phyloP scores from a whole-genome alignment of 1,139 yeast genomes.

The Geotrichum aggregatum region DNA sequence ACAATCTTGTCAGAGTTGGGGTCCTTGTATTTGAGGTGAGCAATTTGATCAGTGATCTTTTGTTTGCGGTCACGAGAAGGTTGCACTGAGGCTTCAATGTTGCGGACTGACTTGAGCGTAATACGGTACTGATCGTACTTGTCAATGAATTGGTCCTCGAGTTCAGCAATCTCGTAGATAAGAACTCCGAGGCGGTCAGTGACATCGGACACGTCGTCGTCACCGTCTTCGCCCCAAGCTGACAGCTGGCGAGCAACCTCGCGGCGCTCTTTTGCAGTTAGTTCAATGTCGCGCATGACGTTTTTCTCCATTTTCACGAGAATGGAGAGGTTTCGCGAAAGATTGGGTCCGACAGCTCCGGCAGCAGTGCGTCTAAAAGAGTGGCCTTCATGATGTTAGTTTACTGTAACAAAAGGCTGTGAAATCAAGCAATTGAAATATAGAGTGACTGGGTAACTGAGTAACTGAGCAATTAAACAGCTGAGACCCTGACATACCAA shows the following conservation, averaged over 20 bases:
- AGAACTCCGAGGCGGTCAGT: constrained; percentile 96
- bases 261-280: constrained; percentile 91
- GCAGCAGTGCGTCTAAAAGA: constrained; percentile 83
- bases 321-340: constrained; percentile 83
- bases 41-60: constrained; percentile 95
- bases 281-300: constrained; percentile 88
- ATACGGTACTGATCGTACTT: constrained; percentile 96
- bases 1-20: constrained; percentile 95
- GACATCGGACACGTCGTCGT: constrained; percentile 93
- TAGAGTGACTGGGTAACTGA: background rate
- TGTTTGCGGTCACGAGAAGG: constrained; percentile 98
- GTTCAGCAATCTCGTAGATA: constrained; percentile 93
- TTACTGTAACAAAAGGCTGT: background rate
- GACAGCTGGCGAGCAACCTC: constrained; percentile 95
- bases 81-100: constrained; percentile 95
- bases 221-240: constrained; percentile 96
- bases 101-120: constrained; percentile 89
- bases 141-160: constrained; percentile 96
- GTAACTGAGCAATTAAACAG: background rate
- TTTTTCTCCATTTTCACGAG: constrained; percentile 95
- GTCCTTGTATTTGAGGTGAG: constrained; percentile 95
- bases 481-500: constrained; percentile 43
- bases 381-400: constrained; percentile 37
- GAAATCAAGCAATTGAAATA: background rate
- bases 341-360: constrained; percentile 92